Base-by-base conservation (phyloP, 805 yeast genomes). In the Sugiyamaella qingdaonensis region DNA sequence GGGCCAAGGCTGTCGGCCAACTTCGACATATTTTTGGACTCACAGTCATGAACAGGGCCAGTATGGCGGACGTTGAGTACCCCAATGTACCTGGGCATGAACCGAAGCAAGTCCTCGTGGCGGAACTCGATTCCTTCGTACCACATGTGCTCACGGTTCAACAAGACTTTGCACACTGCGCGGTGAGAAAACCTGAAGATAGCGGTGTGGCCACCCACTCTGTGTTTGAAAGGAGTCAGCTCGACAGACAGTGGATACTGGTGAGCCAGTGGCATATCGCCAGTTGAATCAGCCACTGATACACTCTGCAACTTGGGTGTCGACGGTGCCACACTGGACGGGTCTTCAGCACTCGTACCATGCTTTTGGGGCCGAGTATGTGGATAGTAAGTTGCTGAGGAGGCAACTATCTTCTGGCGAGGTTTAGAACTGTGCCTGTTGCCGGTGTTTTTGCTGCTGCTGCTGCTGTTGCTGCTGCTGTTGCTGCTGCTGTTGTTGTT, bases 121-220 rank as follows among this genome's bases (percentile, higher is more conserved):
- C 77, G 73, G 36, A 75, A 69, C 69, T 94, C 98, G 45, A 94
- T 84, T 3, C 84, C 82, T 67, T 94, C 99, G 69, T 94, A 94
- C 86, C 96, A 91, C 56, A 76, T 71, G 69, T 94, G 88, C 65
- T 94, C 99, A 53, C 96, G 77, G 62, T 88, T 89, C 55, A 90
- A 88, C 55, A 95, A 74, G 0, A 94, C 94, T 68, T 94, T 94
- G 69, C 98, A 94, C 14, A 94, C 96, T 0, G 97, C 98, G 54
- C 88, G 76, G 60, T 84, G 87, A 3, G 95, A 86, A 66, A 94
- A 94, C 58, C 92, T 80, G 72, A 92, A 94, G 34, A 94, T 90
- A 1, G 97, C 97, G 0, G 97, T 92, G 67, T 94, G 99, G 0
- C 99, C 99, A 7, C 99, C 99, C 19, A 94, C 98, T 65, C 88